These are phyloP conservation scores for Acmispon strigosus DNA, from an alignment of 306 rosid species.

Conservation along the genomic window DNA sequence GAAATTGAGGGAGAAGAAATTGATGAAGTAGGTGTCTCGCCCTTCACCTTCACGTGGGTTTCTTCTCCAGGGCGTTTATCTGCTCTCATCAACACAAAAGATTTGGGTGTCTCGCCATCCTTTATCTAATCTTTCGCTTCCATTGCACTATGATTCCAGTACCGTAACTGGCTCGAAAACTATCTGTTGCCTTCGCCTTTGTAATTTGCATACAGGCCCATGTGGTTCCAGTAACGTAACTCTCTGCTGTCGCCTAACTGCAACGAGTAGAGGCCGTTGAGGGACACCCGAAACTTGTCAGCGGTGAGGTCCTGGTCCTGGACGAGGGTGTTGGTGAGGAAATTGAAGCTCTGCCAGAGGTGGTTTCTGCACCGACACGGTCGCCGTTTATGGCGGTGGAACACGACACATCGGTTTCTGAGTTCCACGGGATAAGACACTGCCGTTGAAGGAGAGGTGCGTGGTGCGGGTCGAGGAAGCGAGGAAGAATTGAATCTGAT, in stretches of 20 bases:
- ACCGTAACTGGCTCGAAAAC: constrained; percentile 26
- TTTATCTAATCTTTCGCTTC: constrained; percentile 40
- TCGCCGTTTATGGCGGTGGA: constrained; percentile 52
- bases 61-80: no score
- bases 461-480: no score
- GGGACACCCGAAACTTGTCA: constrained; percentile 34
- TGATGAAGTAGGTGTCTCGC: no score
- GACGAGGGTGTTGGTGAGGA: constrained; percentile 62
- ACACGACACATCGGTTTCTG: constrained; percentile 34
- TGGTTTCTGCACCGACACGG: background rate
- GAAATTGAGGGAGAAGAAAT: no score
- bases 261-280: constrained; percentile 41
- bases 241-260: constrained; percentile 40
- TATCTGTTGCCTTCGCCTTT: background rate
- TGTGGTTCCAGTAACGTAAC: no score
- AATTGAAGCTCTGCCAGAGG: constrained; percentile 69
- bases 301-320: constrained; percentile 62
- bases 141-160: constrained; percentile 53
- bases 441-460: no score
- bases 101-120: constrained; percentile 41
- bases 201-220: constrained; percentile 46
- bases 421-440: no score
- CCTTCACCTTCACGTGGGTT: no score
- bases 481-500: no score
- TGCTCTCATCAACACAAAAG: no score